phyloP scores from a whole-genome alignment of 345 rosid genomes.

The Hibiscus trionum region DNA sequence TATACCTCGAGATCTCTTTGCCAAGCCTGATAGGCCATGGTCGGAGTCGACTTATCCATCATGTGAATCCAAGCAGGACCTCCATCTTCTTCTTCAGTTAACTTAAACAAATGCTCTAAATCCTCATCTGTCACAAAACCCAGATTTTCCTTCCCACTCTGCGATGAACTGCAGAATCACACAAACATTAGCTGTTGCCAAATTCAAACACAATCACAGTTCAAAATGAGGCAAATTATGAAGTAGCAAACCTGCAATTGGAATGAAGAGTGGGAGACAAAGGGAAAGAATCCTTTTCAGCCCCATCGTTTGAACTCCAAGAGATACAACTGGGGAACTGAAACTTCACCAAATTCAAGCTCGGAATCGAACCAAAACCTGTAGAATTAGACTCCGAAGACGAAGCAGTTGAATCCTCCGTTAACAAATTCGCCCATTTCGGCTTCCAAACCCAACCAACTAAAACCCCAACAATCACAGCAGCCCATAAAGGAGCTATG shows the following conservation, averaged over 20 bases:
- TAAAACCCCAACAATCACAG: conserved; percentile 71
- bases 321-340: conserved; percentile 48
- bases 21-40: conserved; percentile 85
- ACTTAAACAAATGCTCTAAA: conserved; percentile 53
- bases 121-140: conserved; percentile 51
- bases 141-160: conserved; percentile 24
- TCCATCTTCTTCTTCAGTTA: conserved; percentile 83
- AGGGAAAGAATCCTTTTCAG: conserved; percentile 18
- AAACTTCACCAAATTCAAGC: conserved; percentile 38
- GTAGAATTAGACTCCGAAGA: conserved; percentile 5
- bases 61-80: conserved; percentile 98
- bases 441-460: conserved; percentile 98
- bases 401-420: conserved; percentile 8
- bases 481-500: conserved; percentile 73
- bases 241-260: conserved; percentile 41
- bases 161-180: conserved; percentile 34
- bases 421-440: conserved; percentile 63
- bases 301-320: conserved; percentile 32
- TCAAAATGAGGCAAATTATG: neutral
- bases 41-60: conserved; percentile 78
- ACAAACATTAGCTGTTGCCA: neutral
- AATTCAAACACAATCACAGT: neutral
- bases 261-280: conserved; percentile 20
- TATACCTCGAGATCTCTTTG: conserved; percentile 80
- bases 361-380: conserved; percentile 22